Conservation (phyloP, 208 protist species). For the Balamuthia mandrillaris region DNA sequence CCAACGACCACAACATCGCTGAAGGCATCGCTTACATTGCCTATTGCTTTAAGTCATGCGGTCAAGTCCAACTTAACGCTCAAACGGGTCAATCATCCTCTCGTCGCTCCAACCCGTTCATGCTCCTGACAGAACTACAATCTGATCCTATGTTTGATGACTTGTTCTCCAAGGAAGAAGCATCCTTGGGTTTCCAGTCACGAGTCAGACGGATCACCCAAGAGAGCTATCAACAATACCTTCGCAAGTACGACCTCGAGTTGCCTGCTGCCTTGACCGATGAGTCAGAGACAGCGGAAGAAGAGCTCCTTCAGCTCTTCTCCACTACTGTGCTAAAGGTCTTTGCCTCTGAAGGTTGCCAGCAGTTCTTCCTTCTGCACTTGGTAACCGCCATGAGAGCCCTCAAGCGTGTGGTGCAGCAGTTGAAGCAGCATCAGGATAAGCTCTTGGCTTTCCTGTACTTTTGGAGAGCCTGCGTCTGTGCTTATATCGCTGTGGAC, state of each 20-base stretch:
- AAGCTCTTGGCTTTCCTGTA: neutral
- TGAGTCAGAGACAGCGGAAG: neutral
- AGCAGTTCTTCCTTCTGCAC: constrained; percentile 13
- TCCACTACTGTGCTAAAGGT: neutral
- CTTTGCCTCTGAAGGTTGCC: neutral
- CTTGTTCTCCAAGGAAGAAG: neutral
- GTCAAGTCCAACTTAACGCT: neutral
- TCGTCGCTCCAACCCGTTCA: neutral
- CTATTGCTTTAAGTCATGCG: neutral
- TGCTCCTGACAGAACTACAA: neutral
- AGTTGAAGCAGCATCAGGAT: neutral
- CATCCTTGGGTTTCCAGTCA: neutral
- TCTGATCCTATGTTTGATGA: neutral
- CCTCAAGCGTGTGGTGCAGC: neutral
- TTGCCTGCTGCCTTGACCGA: neutral
- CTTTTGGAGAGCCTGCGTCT: constrained; percentile 5
- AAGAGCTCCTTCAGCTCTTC: neutral
- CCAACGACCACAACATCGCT: neutral
- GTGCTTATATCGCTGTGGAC: constrained; percentile 5
- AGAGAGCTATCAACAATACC: neutral
- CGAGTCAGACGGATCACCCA: neutral
- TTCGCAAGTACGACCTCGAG: neutral
- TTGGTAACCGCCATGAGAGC: neutral
- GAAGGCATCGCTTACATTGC: constrained; percentile 1
- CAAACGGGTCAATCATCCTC: neutral